Conservation (phyloP, 129 eudicot species). For the Flaveria brownii region DNA sequence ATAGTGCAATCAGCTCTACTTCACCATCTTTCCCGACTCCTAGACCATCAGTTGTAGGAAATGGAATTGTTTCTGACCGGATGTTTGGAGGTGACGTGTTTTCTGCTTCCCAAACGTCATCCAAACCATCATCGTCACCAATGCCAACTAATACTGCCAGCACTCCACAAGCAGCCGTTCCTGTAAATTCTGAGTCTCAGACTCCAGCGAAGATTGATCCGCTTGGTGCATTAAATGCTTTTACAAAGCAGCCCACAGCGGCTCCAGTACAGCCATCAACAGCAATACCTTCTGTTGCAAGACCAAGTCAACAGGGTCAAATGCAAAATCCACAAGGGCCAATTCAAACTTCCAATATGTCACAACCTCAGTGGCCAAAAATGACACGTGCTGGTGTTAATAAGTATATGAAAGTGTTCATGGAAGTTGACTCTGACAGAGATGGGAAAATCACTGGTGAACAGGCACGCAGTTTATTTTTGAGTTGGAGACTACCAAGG, state of each 20-base stretch:
- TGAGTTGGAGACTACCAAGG: constrained; percentile 97
- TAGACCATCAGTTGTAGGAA: constrained; percentile 53
- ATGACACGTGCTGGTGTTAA: constrained; percentile 84
- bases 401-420: constrained; percentile 83
- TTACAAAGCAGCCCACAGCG: constrained; percentile 57
- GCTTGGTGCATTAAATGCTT: constrained; percentile 65
- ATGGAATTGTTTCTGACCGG: constrained; percentile 49
- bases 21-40: constrained; percentile 35
- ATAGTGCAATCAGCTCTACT: constrained; percentile 12
- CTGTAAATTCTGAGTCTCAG: constrained; percentile 45
- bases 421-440: constrained; percentile 87
- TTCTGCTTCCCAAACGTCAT: constrained; percentile 60
- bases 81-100: constrained; percentile 73
- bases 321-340: constrained; percentile 51
- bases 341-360: constrained; percentile 44
- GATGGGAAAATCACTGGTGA: constrained; percentile 94
- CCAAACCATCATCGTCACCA: constrained; percentile 50
- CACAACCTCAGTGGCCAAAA: constrained; percentile 87
- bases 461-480: constrained; percentile 80
- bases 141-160: constrained; percentile 38
- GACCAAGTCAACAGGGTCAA: constrained; percentile 60
- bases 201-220: constrained; percentile 58
- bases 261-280: constrained; percentile 46
- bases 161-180: constrained; percentile 38
- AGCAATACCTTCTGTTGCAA: constrained; percentile 44